phyloP scores from a whole-genome alignment of 2,329 filamentous ascomycete species.

The Amauroascus niger region DNA sequence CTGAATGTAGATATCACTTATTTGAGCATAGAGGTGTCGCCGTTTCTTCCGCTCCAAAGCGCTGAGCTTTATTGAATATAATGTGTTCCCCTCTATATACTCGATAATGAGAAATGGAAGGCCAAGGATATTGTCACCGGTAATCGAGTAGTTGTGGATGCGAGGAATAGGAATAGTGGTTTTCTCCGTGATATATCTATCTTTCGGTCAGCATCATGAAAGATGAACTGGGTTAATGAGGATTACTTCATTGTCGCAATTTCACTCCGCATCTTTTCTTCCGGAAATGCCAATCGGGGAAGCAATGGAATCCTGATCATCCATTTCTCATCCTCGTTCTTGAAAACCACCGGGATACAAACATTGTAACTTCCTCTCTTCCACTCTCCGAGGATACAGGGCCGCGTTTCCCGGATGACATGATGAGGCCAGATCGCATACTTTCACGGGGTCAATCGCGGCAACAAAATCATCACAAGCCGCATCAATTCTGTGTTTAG shows the following conservation, averaged over 20 bases:
- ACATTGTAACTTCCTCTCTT: conserved; percentile 8
- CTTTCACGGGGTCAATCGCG: too few relatives aligned
- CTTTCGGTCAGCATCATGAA: too few relatives aligned
- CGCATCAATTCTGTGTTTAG: too few relatives aligned
- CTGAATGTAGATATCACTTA: conserved; percentile 13
- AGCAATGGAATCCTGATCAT: conserved; percentile 12
- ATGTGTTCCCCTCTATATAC: too few relatives aligned
- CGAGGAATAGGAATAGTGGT: conserved; percentile 19
- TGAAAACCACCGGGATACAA: conserved; percentile 6
- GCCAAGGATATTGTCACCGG: conserved; percentile 8
- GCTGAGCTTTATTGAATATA: too few relatives aligned
- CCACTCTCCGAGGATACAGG: background rate
- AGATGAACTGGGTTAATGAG: too few relatives aligned
- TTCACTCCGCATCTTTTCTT: conserved; percentile 10
- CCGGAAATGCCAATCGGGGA: conserved; percentile 10
- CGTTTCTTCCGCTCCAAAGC: too few relatives aligned
- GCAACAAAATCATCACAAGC: too few relatives aligned
- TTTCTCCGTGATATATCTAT: conserved; percentile 8
- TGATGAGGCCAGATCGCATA: too few relatives aligned
- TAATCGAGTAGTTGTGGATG: conserved; percentile 8
- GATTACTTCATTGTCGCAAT: conserved; percentile 14
- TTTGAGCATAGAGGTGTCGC: background rate
- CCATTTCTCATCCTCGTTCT: conserved; percentile 1
- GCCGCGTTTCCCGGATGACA: background rate
- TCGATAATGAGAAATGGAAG: too few relatives aligned